Evolutionary conservation across 352 stramenopile species (phyloP).

Genomic region (Phytophthora boehmeriae): DNA sequence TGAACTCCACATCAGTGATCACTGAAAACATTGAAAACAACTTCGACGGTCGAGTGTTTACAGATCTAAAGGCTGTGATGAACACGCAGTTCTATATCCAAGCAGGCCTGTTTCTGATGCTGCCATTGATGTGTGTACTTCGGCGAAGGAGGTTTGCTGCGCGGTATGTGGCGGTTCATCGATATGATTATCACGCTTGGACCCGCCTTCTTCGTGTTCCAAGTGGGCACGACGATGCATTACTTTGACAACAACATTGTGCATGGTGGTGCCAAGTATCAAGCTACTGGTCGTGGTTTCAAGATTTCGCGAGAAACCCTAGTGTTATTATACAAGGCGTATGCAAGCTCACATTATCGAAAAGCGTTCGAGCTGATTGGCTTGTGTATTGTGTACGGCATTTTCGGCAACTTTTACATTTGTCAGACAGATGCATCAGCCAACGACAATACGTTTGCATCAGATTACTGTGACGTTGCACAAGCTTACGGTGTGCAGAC

Average conservation of each 20-base stretch:
- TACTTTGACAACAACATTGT: conserved; percentile 86
- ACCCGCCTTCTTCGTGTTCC: conserved; percentile 81
- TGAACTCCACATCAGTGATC: conserved; percentile 72
- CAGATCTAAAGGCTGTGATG: conserved; percentile 64
- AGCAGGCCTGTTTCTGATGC: conserved; percentile 72
- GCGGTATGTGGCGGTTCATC: conserved; percentile 68
- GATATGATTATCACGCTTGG: conserved; percentile 80
- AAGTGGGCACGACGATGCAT: conserved; percentile 85
- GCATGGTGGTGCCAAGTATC: conserved; percentile 77
- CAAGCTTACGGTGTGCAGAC: conserved; percentile 79
- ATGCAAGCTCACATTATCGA: conserved; percentile 72
- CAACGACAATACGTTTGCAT: conserved; percentile 58
- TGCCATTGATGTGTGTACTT: conserved; percentile 85
- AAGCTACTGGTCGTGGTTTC: conserved; percentile 81
- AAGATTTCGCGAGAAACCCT: conserved; percentile 85
- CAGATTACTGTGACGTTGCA: conserved; percentile 66
- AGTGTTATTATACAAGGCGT: conserved; percentile 78
- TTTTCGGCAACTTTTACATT: conserved; percentile 75
- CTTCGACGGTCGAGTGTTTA: conserved; percentile 65
- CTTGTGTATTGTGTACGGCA: conserved; percentile 69
- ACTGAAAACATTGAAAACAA: conserved; percentile 54
- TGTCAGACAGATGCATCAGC: conserved; percentile 53
- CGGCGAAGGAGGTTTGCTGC: conserved; percentile 65
- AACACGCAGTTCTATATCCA: conserved; percentile 89
- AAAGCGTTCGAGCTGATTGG: conserved; percentile 80